Evolutionary conservation across 2,329 filamentous ascomycete species (phyloP), one percentile per base, ranked within the genome.

Genomic region (Aspergillus nomiae): DNA sequence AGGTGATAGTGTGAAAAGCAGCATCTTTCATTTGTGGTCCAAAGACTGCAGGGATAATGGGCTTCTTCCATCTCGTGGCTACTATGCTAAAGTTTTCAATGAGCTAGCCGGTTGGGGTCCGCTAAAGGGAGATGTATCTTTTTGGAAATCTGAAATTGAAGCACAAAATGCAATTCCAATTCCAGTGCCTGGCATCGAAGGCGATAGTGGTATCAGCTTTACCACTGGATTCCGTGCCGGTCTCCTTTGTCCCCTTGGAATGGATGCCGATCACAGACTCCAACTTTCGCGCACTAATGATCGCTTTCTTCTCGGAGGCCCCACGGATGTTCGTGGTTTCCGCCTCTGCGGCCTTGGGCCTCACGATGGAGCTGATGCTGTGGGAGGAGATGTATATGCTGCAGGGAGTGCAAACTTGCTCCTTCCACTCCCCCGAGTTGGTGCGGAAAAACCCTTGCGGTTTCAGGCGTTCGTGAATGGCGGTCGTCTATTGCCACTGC

Each of bases 321-420:
- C 95, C 4, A 97, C 93, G 3, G 94, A 97, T 74, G 92, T 99
- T 16, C 91, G 95, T 60, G 95, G 95, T 2, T 99, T 99, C 84
- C 89, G 92, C 63, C 86, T 96, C 26, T 91, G 90, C 24, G 95
- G 95, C 1, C 85, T 99, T 7, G 95, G 95, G 10, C 94, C 95
- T 4, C 90, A 91, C 66, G 94, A 98, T 72, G 92, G 93, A 1
- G 77, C 83, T 21, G 94, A 99, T 78, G 89, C 94, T 0, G 88
- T 97, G 0, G 95, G 95, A 14, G 95, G 95, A 28, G 95, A 99
- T 76, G 81, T 97, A 12, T 98, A 94, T 75, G 92, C 94, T 21
- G 95, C 95, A 3, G 94, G 91, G 50, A 93, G 92, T 71, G 89
- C 94, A 19, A 95, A 93, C 68, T 82, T 98, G 65, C 87, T 97